Evolutionary conservation across 225 moss, liverwort and hornwort genomes (phyloP).

Genomic region (Sphagnum contortum): DNA sequence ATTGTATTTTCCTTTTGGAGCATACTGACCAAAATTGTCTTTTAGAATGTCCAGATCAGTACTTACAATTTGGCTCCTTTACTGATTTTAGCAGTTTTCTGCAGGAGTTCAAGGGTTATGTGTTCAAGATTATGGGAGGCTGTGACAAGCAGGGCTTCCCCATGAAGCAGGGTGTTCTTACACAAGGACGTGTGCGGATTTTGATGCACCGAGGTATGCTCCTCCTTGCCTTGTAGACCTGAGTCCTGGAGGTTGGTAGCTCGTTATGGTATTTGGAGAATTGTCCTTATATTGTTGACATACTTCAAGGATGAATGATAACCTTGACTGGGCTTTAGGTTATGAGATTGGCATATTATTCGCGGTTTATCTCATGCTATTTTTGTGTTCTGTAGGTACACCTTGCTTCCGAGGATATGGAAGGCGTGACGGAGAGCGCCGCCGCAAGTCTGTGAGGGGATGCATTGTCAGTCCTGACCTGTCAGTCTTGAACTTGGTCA

Average conservation of each 20-base stretch:
- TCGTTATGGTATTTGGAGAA: neutral
- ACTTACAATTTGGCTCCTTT: neutral
- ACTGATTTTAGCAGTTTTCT: neutral
- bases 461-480: slow-evolving; percentile 92
- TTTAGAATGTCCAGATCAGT: neutral
- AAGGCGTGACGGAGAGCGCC: slow-evolving; percentile 82
- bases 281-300: neutral
- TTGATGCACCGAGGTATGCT: slow-evolving; percentile 77
- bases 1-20: neutral
- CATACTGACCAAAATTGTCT: neutral
- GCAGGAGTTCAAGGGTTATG: slow-evolving; percentile 82
- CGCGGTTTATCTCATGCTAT: neutral
- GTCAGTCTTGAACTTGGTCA: slow-evolving; percentile 78
- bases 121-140: slow-evolving; percentile 96
- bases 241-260: neutral
- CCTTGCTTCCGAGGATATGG: slow-evolving; percentile 84
- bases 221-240: neutral
- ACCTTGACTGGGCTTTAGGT: neutral
- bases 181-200: slow-evolving; percentile 71
- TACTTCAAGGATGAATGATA: neutral
- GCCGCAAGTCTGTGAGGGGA: slow-evolving; percentile 88
- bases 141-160: slow-evolving; percentile 95
- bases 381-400: slow-evolving; percentile 29
- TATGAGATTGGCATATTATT: neutral
- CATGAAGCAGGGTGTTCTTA: slow-evolving; percentile 87